phyloP scores from a whole-genome alignment of 2,329 filamentous ascomycete species.

The Stagonosporopsis cucurbitacearum region DNA sequence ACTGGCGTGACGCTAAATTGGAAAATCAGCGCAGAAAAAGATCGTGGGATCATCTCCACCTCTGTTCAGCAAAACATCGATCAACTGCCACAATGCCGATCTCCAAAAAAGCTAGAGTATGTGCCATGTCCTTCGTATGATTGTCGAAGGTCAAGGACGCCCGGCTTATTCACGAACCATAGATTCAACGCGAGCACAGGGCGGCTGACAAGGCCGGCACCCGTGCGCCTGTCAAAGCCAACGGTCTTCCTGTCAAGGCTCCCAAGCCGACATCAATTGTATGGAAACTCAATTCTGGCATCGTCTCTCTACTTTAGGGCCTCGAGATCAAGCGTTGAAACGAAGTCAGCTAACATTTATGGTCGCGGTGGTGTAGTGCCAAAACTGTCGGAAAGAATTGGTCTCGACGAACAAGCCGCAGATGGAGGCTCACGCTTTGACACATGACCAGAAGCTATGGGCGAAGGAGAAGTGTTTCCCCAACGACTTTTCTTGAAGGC shows the following conservation, averaged over 20 bases:
- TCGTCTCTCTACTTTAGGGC: neutral
- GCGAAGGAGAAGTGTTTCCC: constrained; percentile 67
- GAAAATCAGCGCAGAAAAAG: neutral
- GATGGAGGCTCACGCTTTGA: constrained; percentile 60
- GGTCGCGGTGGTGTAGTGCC: constrained; percentile 48
- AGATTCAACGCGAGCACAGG: constrained; percentile 62
- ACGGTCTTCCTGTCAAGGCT: constrained; percentile 62
- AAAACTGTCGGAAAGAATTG: constrained; percentile 60
- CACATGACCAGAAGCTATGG: constrained; percentile 59
- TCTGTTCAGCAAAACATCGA: neutral
- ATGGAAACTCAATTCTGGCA: constrained; percentile 21
- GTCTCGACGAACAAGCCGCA: constrained; percentile 60
- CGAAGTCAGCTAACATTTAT: constrained; percentile 13
- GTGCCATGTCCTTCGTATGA: constrained; percentile 8
- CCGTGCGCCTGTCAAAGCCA: constrained; percentile 60
- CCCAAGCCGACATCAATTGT: constrained; percentile 61
- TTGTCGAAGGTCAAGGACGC: neutral
- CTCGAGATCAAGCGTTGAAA: neutral
- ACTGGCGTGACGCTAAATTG: neutral
- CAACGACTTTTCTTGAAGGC: constrained; percentile 49
- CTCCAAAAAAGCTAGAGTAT: constrained; percentile 56
- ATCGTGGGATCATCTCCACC: neutral
- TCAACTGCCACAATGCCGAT: constrained; percentile 51
- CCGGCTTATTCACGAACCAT: constrained; percentile 8
- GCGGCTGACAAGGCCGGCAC: constrained; percentile 63